Evolutionary conservation across 441 rosid genomes (phyloP), one percentile per base, ranked within the genome.

Genomic region (Erysimum cheiri): DNA sequence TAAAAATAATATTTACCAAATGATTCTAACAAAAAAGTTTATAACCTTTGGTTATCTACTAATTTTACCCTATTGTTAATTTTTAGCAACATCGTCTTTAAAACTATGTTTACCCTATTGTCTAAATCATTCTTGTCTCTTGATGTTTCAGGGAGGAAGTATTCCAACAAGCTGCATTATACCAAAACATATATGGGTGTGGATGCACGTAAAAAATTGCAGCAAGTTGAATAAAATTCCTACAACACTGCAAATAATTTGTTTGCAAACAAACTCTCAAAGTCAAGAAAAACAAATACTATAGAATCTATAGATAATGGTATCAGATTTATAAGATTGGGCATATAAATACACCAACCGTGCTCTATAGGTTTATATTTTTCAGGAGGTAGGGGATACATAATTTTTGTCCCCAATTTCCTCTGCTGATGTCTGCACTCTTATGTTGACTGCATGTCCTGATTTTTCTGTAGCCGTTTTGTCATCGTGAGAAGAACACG

Each of bases 91-190:
- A n/a, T n/a, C n/a, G n/a, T n/a, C n/a, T n/a, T n/a, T n/a, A n/a
- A n/a, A n/a, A n/a, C n/a, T n/a, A n/a, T n/a, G n/a, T n/a, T n/a
- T n/a, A n/a, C n/a, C n/a, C n/a, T n/a, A n/a, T n/a, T n/a, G n/a
- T n/a, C n/a, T n/a, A n/a, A n/a, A n/a, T n/a, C n/a, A n/a, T n/a
- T n/a, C n/a, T n/a, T n/a, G n/a, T n/a, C n/a, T n/a, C n/a, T n/a
- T n/a, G n/a, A n/a, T n/a, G n/a, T n/a, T n/a, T n/a, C n/a, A n/a
- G n/a, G n/a, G n/a, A n/a, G n/a, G n/a, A n/a, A n/a, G n/a, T n/a
- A n/a, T 60, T 87, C 98, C 97, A 93, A 81, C 93, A 93, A 39
- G 97, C 97, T 93, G 84, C 77, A 80, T 15, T 28, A 15, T 43
- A 52, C 19, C 8, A 71, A 44, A 73, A 49, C 33, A 29, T 41